Percentiles rank a stretch among this genome's conserved stretches.
These are phyloP conservation scores for Dacryopinax spathularia DNA, from an alignment of 768 basidiomycete species.

Conservation along the genomic window DNA sequence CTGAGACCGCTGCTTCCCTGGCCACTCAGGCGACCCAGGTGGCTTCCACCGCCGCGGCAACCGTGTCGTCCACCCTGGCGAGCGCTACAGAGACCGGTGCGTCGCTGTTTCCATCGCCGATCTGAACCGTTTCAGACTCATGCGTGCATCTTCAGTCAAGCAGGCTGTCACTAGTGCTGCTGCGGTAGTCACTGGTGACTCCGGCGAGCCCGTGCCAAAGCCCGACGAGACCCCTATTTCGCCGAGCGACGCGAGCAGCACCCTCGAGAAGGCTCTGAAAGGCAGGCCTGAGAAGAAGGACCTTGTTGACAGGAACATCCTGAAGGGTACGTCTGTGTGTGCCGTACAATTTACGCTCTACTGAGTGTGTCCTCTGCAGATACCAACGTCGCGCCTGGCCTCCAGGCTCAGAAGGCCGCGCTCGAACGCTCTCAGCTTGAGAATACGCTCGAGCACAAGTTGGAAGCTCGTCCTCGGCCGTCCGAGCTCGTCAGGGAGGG, in stretches of 20 bases:
- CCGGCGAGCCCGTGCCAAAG: not conserved
- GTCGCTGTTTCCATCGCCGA: not conserved
- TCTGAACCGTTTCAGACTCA: not conserved
- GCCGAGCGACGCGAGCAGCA: conserved; percentile 14
- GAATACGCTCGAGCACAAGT: conserved; percentile 50
- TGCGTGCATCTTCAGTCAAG: not conserved
- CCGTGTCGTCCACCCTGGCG: not conserved
- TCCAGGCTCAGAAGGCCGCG: conserved; percentile 45
- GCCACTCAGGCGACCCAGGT: not conserved
- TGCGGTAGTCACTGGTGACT: not conserved
- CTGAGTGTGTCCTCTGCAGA: conserved; percentile 27
- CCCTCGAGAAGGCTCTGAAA: conserved; percentile 40
- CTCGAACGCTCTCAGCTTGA: conserved; percentile 49
- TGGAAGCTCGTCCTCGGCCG: conserved; percentile 43
- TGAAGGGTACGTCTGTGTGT: conserved; percentile 38
- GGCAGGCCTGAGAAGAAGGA: conserved; percentile 45
- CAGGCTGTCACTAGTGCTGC: not conserved
- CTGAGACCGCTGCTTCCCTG: not conserved
- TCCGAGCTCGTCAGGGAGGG: conserved; percentile 53
- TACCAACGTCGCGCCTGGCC: conserved; percentile 45
- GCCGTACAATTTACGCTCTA: not conserved
- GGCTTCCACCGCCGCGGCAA: not conserved
- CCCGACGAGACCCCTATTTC: conserved; percentile 9
- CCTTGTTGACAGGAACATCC: conserved; percentile 52
- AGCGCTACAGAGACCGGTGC: not conserved